Evolutionary conservation across 23 red algal genomes (phyloP), one percentile per base, ranked within the genome.

Genomic region (Rhodosorus marinus): DNA sequence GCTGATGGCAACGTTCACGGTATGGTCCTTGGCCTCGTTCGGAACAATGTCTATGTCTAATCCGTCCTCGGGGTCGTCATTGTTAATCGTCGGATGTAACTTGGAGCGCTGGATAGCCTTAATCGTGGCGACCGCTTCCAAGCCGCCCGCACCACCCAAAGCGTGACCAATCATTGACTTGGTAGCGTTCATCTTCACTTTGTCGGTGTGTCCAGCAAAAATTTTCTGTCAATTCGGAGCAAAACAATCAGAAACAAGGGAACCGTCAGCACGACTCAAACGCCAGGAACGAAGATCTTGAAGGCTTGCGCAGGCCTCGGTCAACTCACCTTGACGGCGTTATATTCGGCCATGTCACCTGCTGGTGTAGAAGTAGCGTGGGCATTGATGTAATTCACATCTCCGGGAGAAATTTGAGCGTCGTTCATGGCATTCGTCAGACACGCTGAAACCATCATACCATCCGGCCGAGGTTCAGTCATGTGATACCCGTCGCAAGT

Each of bases 81-180:
- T 61, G 29, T 98, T 98, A 23, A 84, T 58, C 0, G 90, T 83
- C 5, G 90, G 90, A 36, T 98, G 90, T 52, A 98, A 59, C 49
- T 98, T 77, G 36, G 79, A 79, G 7, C 67, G 81, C 58, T 80
- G 31, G 26, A 98, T 98, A 11, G 77, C 90, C 55, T 80, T 98
- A 35, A 98, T 70, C 6, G 79, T 98, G 5, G 90, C 90, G 25
- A 84, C 54, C 7, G 79, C 90, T 52, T 98, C 90, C 2, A 98
- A 36, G 19, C 72, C 90, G 8, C 90, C 90, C 8, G 90, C 90
- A 0, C 79, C 90, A 4, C 90, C 90, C 5, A 98, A 52, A 20
- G 79, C 76, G 50, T 98, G 90, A 17, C 90, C 90, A 51, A 98
- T 98, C 70, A 98, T 70, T 8, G 70, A 80, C 74, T 98, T 98